Evolutionary conservation across 192 early-diverging fungal genomes (phyloP).

Genomic region (Ambispora gerdemannii): DNA sequence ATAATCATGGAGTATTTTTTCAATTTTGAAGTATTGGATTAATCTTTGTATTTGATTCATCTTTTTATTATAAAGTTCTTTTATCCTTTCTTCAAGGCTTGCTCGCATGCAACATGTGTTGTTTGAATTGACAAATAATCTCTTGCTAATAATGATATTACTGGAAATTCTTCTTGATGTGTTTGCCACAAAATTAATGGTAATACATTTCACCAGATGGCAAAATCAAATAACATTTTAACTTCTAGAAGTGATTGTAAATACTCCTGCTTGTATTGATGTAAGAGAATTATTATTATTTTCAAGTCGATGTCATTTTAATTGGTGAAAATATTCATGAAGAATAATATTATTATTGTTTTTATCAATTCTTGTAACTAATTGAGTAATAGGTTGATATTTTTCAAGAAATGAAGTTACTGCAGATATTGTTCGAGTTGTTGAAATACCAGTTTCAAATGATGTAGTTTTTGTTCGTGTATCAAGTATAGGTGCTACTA

Average conservation of each 20-base stretch:
- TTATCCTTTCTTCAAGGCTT: no score
- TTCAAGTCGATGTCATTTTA: background rate
- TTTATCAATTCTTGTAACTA: background rate
- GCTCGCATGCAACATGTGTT: conserved; percentile 14
- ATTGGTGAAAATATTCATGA: background rate
- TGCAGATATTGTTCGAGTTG: background rate
- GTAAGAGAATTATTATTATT: no score
- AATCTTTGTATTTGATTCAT: no score
- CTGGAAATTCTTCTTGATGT: conserved; percentile 1
- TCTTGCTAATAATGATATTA: background rate
- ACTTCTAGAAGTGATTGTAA: background rate
- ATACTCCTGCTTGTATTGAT: background rate
- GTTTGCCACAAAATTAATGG: conserved; percentile 9
- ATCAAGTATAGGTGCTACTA: conserved; percentile 1
- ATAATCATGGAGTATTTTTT: no score
- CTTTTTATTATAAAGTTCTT: no score
- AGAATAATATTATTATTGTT: background rate
- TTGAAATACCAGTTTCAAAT: background rate
- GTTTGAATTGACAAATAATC: conserved; percentile 20
- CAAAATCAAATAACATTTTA: background rate
- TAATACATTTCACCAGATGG: background rate
- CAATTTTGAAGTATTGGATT: no score
- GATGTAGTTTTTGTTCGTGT: background rate
- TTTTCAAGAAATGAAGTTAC: background rate
- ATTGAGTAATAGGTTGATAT: background rate